phyloP scores from a whole-genome alignment of 2,329 filamentous ascomycete genomes.

The Fusarium concolor region DNA sequence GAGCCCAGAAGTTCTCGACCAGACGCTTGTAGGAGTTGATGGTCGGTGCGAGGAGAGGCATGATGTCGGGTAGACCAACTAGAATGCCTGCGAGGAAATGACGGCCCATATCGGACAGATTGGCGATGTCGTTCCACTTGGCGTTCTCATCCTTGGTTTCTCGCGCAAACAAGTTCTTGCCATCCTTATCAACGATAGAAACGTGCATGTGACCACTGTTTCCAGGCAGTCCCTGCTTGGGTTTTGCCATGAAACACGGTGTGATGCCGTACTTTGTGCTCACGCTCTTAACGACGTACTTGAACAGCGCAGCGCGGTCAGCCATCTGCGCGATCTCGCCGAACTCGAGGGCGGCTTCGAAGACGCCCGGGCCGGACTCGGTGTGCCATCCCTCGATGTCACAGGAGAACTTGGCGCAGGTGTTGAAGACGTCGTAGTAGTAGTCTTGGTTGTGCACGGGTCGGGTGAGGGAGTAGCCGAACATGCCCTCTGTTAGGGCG shows the following conservation, averaged over 20 bases:
- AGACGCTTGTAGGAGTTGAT: slow-evolving; percentile 98
- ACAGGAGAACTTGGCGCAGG: slow-evolving; percentile 81
- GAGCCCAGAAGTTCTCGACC: slow-evolving; percentile 99
- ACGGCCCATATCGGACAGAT: slow-evolving; percentile 87
- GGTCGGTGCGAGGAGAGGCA: slow-evolving; percentile 94
- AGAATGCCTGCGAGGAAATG: slow-evolving; percentile 94
- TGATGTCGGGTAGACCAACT: slow-evolving; percentile 90
- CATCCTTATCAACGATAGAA: slow-evolving; percentile 82
- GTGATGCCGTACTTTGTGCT: slow-evolving; percentile 90
- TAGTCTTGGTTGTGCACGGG: slow-evolving; percentile 92
- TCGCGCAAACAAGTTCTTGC: slow-evolving; percentile 86
- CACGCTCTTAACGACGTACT: slow-evolving; percentile 91
- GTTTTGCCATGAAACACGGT: slow-evolving; percentile 99
- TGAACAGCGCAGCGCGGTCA: slow-evolving; percentile 92
- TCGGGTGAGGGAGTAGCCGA: slow-evolving; percentile 89
- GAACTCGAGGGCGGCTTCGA: slow-evolving; percentile 94
- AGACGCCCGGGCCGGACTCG: slow-evolving; percentile 92
- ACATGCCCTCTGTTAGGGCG: slow-evolving; percentile 91
- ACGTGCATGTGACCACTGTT: slow-evolving; percentile 98
- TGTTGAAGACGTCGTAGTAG: slow-evolving; percentile 88
- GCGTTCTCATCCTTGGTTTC: slow-evolving; percentile 77
- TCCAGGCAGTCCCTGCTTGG: slow-evolving; percentile 87
- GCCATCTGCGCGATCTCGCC: slow-evolving; percentile 90
- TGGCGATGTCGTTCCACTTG: slow-evolving; percentile 78
- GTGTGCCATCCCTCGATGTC: slow-evolving; percentile 96